Evolutionary conservation across 441 rosid species (phyloP), one percentile per base, ranked within the genome.

Genomic region (Brassica hybrid): DNA sequence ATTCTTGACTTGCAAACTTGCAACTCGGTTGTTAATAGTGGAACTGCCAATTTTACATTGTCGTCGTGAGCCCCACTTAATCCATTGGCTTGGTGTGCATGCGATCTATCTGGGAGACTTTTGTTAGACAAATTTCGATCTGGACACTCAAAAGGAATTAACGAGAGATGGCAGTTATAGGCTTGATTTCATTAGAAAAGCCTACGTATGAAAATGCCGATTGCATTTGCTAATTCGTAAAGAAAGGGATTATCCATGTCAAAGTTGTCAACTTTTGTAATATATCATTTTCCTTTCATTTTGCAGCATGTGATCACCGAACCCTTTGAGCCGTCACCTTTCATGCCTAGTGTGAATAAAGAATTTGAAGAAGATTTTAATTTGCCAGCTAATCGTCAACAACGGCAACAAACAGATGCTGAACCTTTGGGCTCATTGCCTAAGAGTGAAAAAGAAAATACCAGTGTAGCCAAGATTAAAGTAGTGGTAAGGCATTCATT

Each of bases 321-420:
- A 81, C 95, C 99, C 71, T 94, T 96, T 81, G 97, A 96, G 85
- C 92, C 94, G 67, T 91, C 98, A 4, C 96, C 97, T 17, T 89
- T 92, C 83, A 79, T 92, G 86, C 90, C 95, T 67, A 88, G 86
- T 82, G 86, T 82, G 63, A n/a, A n/a, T n/a, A n/a, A n/a, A n/a
- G n/a, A n/a, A n/a, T n/a, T n/a, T n/a, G n/a, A n/a, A n/a, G n/a
- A n/a, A n/a, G n/a, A n/a, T n/a, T n/a, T n/a, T n/a, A n/a, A n/a
- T n/a, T n/a, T n/a, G n/a, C n/a, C n/a, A n/a, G n/a, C n/a, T n/a
- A n/a, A n/a, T n/a, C n/a, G n/a, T n/a, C n/a, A n/a, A n/a, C n/a
- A n/a, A n/a, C n/a, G n/a, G n/a, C n/a, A n/a, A n/a, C n/a, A n/a
- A n/a, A n/a, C n/a, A n/a, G n/a, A n/a, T n/a, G n/a, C n/a, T n/a